phyloP scores from a whole-genome alignment of 352 stramenopile genomes.

The Globisporangium splendens region DNA sequence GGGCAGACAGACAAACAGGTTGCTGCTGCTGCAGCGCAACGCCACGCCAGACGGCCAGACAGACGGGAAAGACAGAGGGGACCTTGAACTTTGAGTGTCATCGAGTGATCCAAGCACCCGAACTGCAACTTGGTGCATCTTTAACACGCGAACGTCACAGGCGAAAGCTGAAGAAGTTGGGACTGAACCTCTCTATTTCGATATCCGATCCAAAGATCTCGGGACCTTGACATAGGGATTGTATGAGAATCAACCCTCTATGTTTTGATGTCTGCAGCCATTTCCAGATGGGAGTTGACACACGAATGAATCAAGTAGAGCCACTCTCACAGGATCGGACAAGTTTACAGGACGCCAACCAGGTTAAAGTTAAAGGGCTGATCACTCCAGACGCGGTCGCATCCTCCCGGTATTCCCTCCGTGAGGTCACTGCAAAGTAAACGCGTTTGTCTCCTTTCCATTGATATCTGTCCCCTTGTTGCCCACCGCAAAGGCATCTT shows the following conservation, averaged over 20 bases:
- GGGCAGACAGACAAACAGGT: no score
- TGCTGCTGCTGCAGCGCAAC: background rate
- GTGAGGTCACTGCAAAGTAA: no score
- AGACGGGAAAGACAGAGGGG: background rate
- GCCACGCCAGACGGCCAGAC: background rate
- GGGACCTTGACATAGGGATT: background rate
- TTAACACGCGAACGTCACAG: constrained; percentile 5
- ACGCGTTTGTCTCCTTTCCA: no score
- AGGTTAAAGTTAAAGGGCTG: background rate
- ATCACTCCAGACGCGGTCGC: no score
- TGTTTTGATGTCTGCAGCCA: background rate
- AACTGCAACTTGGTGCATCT: constrained; percentile 11
- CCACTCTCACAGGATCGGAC: background rate
- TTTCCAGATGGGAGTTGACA: constrained; percentile 1
- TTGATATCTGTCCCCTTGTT: no score
- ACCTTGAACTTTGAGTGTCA: background rate
- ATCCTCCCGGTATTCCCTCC: no score
- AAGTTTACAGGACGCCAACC: background rate
- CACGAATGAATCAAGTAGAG: background rate
- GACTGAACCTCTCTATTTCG: background rate
- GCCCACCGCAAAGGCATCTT: no score
- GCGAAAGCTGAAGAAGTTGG: constrained; percentile 2
- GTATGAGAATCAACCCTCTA: background rate
- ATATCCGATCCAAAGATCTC: background rate
- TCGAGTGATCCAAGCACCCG: constrained; percentile 7